Evolutionary conservation across 257 asterid genomes (phyloP).

Genomic region (Rhazya stricta): DNA sequence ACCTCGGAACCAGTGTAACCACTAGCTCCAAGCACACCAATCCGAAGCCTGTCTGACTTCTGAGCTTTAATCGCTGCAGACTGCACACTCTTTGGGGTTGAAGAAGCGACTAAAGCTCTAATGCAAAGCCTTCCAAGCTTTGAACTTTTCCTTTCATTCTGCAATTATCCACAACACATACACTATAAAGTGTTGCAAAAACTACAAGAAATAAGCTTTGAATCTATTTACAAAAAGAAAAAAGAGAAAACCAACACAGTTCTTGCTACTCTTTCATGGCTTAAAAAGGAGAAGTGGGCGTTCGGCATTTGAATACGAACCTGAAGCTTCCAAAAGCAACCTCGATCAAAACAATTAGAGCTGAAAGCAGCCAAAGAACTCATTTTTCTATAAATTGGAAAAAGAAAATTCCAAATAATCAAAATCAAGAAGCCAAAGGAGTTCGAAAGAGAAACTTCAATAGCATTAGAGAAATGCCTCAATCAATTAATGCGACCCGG

Average conservation of each 20-base stretch:
- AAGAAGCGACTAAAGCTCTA: constrained; percentile 48
- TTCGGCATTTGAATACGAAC: constrained; percentile 12
- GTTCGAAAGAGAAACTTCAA: neutral
- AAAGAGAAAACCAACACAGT: neutral
- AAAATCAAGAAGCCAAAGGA: neutral
- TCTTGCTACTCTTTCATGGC: neutral
- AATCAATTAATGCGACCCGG: neutral
- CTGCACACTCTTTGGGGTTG: constrained; percentile 32
- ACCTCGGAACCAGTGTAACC: constrained; percentile 93
- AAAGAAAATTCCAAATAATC: constrained; percentile 5
- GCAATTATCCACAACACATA: constrained; percentile 13
- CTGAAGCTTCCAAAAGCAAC: constrained; percentile 23
- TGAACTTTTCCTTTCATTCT: constrained; percentile 38
- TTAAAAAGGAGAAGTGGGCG: neutral
- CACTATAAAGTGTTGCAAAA: neutral
- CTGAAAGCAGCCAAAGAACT: constrained; percentile 26
- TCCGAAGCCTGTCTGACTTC: constrained; percentile 43
- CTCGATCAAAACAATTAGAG: constrained; percentile 23
- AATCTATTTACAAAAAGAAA: neutral
- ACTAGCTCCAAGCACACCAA: constrained; percentile 88
- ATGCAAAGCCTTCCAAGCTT: constrained; percentile 30
- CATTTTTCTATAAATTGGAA: constrained; percentile 16
- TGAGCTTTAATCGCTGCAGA: constrained; percentile 34
- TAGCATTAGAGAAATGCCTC: neutral
- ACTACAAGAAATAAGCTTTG: too few relatives aligned